Evolutionary conservation across 495 filamentous ascomycete genomes (phyloP), one percentile per base, ranked within the genome.

Genomic region (Apodospora peruviana): DNA sequence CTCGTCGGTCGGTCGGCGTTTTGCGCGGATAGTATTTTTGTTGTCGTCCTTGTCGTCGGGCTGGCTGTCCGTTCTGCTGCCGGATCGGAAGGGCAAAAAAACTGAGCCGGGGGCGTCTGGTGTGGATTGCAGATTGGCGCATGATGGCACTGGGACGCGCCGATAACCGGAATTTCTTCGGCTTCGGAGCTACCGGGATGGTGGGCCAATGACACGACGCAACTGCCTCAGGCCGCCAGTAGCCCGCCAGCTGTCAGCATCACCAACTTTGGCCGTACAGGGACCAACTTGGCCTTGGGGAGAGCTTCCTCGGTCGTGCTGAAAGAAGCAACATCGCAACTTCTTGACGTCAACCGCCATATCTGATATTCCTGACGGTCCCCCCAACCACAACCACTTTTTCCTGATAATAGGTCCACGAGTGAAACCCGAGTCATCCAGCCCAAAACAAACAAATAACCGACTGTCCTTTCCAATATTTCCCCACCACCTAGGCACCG

Each of bases 271-370:
- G n/a, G 23, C 17, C 12, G 7, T 34, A 47, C 43, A 22, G 38
- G 53, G 32, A 43, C 27, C 41, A 47, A 36, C 43, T 45, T 32
- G 32, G 24, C 44, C 24, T 29, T 37, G 24, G 21, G 39, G 27
- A 37, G 32, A 52, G 51, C 51, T 56, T 40, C 42, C 53, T 32
- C 14, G 27, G 53, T 45, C 48, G n/a, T 49, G 27, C 40, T 44
- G 40, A 45, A 51, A 53, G 61, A 60, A 40, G 59, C 62, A 60
- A 60, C 40, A 62, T 65, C 57, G 62, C 62, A 62, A 60, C 56
- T 57, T 60, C 53, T 55, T n/a, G n/a, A n/a, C n/a, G n/a, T 34
- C 29, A n/a, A 42, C 42, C 16, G 16, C n/a, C 22, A 48, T 10
- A 45, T 18, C 10, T 29, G 23, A 23, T 20, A n/a, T 38, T 36